Base-by-base conservation (phyloP, 345 rosid species). In the Sonneratia caseolaris region DNA sequence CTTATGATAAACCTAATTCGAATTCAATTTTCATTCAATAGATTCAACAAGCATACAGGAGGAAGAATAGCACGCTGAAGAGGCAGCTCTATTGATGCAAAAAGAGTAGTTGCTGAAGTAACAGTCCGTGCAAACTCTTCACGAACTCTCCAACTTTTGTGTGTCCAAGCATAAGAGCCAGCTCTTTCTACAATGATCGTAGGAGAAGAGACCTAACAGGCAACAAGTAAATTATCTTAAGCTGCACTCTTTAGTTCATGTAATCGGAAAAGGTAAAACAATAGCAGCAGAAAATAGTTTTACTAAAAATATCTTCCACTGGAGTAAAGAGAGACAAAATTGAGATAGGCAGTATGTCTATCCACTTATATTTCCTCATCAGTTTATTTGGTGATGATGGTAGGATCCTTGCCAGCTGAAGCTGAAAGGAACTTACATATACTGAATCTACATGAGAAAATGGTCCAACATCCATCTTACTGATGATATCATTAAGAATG, bases 121-220 rank as follows among this genome's bases (percentile, higher is more conserved):
- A 95, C 97, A 66, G 99, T 95, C 66, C 96, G 88, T 2, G 93
- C 90, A 82, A 95, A 95, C 84, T 95, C 98, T 80, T 95, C 97
- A 55, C 99, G 79, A 19, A 95, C 87, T 81, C 99, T 89, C 99
- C 99, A 95, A 81, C 98, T 95, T 84, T 72, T 90, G 82, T 95
- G 96, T 37, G 85, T 74, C 99, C 99, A 92, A 69, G 96, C 99
- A 87, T 80, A 89, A 16, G 98, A 90, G 66, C 99, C 99, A 3
- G 99, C 96, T 83, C 99, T 86, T 82, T 95, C 99, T 14, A 92
- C 98, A 66, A 95, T 86, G 74, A 95, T 90, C 22, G 99, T 95
- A 1, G 99, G 99, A 65, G 98, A 95, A 71, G 99, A 95, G 80
- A 95, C 96, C 99, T 93, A 81, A 53, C 80, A 72, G 12, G 40